phyloP scores from a whole-genome alignment of 495 filamentous ascomycete species.

The Penicillium mononematosum region DNA sequence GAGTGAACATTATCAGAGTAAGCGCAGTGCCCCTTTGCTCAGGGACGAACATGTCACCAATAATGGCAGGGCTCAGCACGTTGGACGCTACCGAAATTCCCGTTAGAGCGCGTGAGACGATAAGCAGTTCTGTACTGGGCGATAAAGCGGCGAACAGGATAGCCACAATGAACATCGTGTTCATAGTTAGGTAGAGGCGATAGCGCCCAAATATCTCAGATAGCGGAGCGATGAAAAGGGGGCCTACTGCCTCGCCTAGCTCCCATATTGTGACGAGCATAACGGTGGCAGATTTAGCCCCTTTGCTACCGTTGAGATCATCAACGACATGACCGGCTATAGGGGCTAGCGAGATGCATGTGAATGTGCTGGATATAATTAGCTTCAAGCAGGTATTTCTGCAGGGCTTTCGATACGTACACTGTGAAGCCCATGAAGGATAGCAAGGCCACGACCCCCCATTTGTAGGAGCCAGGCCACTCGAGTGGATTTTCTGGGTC shows the following conservation, averaged over 20 bases:
- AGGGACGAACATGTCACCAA: neutral
- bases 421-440: conserved; percentile 1
- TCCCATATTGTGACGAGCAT: conserved; percentile 4
- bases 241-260: conserved; percentile 1
- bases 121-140: neutral
- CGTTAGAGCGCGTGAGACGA: neutral
- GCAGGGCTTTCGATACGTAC: neutral
- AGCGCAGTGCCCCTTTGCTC: conserved; percentile 3
- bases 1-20: conserved; percentile 1
- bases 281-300: neutral
- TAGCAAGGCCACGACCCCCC: neutral
- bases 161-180: neutral
- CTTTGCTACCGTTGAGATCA: neutral
- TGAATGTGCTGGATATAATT: neutral
- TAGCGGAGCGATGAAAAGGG: neutral
- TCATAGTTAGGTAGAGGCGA: neutral
- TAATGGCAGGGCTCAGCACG: neutral
- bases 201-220: conserved; percentile 4
- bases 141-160: neutral
- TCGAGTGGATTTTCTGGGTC: conserved; percentile 1
- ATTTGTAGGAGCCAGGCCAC: neutral
- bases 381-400: neutral
- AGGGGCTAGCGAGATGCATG: neutral
- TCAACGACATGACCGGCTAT: neutral
- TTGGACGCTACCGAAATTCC: neutral